phyloP scores from a whole-genome alignment of 169 alveolate species.

The Plasmodium blacklocki region DNA sequence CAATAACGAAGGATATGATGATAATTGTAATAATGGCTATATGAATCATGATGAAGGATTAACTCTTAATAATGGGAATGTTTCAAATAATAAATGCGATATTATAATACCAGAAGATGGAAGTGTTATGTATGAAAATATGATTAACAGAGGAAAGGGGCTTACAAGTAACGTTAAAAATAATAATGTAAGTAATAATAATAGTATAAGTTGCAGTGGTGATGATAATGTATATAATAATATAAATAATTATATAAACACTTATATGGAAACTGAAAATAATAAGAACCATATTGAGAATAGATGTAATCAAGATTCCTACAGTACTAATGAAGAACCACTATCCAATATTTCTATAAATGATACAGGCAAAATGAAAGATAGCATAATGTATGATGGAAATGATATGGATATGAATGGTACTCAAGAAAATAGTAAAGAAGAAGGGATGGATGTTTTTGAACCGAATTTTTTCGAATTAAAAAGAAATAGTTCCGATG shows the following conservation, averaged over 20 bases:
- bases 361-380: slow-evolving; percentile 24
- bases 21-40: slow-evolving; percentile 10
- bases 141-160: neutral
- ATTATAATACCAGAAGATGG: slow-evolving; percentile 13
- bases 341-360: slow-evolving; percentile 9
- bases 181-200: too few relatives aligned
- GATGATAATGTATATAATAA: slow-evolving; percentile 48
- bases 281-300: slow-evolving; percentile 26
- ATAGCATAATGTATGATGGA: slow-evolving; percentile 12
- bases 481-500: slow-evolving; percentile 20
- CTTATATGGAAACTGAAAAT: slow-evolving; percentile 1
- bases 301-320: slow-evolving; percentile 33
- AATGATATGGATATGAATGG: slow-evolving; percentile 15
- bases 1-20: slow-evolving; percentile 33
- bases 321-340: slow-evolving; percentile 48
- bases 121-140: slow-evolving; percentile 9
- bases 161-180: too few relatives aligned
- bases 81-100: slow-evolving; percentile 24
- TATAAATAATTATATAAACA: slow-evolving; percentile 25
- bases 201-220: slow-evolving; percentile 13
- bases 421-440: slow-evolving; percentile 14
- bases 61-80: slow-evolving; percentile 21
- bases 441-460: slow-evolving; percentile 36
- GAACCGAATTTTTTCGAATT: slow-evolving; percentile 24
- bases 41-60: slow-evolving; percentile 45